Base-by-base conservation (phyloP, 148 eudicot species). In the Vaccinium corymbosum region DNA sequence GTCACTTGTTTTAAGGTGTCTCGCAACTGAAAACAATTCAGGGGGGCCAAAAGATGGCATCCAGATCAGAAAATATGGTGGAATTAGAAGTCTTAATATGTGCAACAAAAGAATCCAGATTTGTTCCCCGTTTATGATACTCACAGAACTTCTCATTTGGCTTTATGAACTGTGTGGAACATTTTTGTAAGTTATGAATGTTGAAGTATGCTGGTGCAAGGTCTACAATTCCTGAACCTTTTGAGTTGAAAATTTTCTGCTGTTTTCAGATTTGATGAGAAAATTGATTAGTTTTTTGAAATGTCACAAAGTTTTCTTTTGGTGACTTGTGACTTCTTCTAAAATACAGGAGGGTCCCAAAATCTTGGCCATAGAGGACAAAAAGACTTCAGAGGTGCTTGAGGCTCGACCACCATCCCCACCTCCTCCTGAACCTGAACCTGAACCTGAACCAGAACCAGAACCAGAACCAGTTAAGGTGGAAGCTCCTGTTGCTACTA, bases 291-390 rank as follows among this genome's bases (percentile, higher is more conserved):
- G 27, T 22, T 25, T 74, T 81, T 49, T 6, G 1, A 5, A 22
- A 22, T 52, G 17, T 4, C 15, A 46, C 78, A 15, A 2, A 27
- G 46, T n/a, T 79, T 61, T 80, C 82, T 90, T 48, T 81, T 82
- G 73, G 78, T 80, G 55, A 38, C 19, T 50, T 76, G 78, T 80
- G 55, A 38, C 19, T 50, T 76, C 35, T 68, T 46, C 59, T 78
- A 82, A 85, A 46, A 89, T 92, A 87, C 93, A 92, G 89, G 88
- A 88, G 22, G 81, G 88, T 80, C 87, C 94, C 13, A 91, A 93
- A 48, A 82, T 86, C 53, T 84, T 93, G 85, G 90, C 95, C 50
- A 92, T 96, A 68, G 95, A 96, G 84, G 89, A 94, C 85, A 92
- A 88, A 85, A 90, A 92, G 83, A 85, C 68, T 35, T 66, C 90